A percentile compares a stretch with the other conserved stretches of the same genome.
phyloP scores from a whole-genome alignment of 2,329 filamentous ascomycete genomes.

The Canariomyces notabilis region DNA sequence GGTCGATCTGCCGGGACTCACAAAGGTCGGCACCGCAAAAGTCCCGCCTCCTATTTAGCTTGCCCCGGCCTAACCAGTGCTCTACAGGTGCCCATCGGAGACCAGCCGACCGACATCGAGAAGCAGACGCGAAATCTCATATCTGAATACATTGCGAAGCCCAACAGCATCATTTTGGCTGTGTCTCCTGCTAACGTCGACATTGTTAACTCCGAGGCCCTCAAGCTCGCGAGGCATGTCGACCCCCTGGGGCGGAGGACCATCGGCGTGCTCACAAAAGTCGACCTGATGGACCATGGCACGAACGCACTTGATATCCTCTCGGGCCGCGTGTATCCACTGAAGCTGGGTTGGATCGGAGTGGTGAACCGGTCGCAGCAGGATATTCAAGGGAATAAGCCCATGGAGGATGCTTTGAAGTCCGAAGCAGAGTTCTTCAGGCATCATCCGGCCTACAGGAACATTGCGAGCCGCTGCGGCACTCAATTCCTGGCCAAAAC shows the following conservation, averaged over 20 bases:
- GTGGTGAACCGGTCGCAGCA: conserved; percentile 98
- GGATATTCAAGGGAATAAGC: conserved; percentile 93
- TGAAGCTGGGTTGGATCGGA: conserved; percentile 96
- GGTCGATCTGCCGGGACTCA: conserved; percentile 91
- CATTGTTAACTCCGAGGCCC: conserved; percentile 93
- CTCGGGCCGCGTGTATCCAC: conserved; percentile 91
- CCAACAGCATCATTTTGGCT: conserved; percentile 94
- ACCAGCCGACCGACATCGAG: conserved; percentile 96
- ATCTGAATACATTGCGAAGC: conserved; percentile 96
- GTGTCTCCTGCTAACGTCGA: conserved; percentile 98
- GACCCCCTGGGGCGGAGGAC: conserved; percentile 91
- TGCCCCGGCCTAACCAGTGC: conserved; percentile 10
- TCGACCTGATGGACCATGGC: conserved; percentile 98
- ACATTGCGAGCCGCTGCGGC: conserved; percentile 88
- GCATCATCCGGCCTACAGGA: conserved; percentile 93
- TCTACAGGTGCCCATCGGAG: conserved; percentile 81
- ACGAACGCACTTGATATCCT: conserved; percentile 97
- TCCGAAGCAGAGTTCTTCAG: conserved; percentile 93
- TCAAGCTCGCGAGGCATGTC: conserved; percentile 95
- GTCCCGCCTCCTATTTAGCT: conserved; percentile 10
- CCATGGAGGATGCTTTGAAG: conserved; percentile 85
- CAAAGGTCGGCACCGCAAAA: conserved; percentile 61
- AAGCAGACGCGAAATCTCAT: conserved; percentile 97
- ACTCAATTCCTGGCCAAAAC: conserved; percentile 94
- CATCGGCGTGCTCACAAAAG: conserved; percentile 93